phyloP scores from a whole-genome alignment of 1,284 basidiomycete species.

The Coniferiporia sulphurascens region DNA sequence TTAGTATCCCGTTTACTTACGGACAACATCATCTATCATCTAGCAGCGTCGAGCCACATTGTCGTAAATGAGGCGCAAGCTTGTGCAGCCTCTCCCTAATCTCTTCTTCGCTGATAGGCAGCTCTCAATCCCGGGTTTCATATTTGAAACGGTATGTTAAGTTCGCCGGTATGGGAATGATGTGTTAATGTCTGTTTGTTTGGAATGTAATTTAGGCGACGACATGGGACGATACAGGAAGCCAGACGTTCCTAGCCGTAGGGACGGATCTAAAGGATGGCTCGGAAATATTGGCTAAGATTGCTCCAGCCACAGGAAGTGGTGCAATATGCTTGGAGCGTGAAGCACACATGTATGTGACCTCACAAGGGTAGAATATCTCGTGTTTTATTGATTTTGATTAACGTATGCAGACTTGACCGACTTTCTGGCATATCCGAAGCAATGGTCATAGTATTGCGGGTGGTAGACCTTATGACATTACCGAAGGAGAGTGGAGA shows the following conservation, averaged over 20 bases:
- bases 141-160: conserved; percentile 54
- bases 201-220: conserved; percentile 37
- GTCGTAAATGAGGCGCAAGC: conserved; percentile 27
- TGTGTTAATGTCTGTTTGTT: conserved; percentile 3
- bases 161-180: background rate
- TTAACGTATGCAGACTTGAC: conserved; percentile 38
- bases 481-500: conserved; percentile 60
- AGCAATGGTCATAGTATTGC: conserved; percentile 46
- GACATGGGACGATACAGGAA: conserved; percentile 66
- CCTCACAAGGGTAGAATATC: background rate
- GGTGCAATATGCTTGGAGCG: conserved; percentile 66
- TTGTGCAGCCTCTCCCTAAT: conserved; percentile 33
- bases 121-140: conserved; percentile 61
- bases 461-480: conserved; percentile 59
- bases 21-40: background rate
- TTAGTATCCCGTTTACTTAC: background rate
- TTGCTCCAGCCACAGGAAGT: conserved; percentile 63
- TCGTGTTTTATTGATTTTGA: background rate
- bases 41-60: background rate
- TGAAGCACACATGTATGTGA: conserved; percentile 62
- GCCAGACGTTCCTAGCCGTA: conserved; percentile 60
- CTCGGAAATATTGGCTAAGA: conserved; percentile 63
- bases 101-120: conserved; percentile 45
- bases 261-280: conserved; percentile 66
- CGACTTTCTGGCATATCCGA: conserved; percentile 47